A percentile compares a stretch with the other conserved stretches of the same genome.
Evolutionary conservation across 139 green algal genomes (phyloP).

Genomic region (Tetradesmus lagerheimii): DNA sequence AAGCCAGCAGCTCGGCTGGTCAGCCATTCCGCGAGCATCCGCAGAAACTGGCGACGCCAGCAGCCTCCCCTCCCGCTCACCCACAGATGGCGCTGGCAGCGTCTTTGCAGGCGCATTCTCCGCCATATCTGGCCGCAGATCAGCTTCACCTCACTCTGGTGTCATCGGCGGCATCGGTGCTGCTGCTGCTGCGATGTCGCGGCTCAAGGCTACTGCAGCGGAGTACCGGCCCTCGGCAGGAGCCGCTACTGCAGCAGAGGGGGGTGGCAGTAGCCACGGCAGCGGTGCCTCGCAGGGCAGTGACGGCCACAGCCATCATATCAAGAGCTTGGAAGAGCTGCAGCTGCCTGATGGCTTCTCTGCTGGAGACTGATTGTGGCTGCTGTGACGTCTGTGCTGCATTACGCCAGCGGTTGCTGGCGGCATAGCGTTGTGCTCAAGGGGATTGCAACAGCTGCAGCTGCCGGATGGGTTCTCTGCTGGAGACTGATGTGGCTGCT

Average conservation of each 20-base stretch:
- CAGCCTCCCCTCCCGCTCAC: neutral
- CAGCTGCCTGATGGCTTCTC: conserved; percentile 40
- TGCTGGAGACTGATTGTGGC: neutral
- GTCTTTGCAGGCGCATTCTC: neutral
- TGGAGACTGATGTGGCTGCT: too few species aligned
- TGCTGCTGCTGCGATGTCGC: neutral
- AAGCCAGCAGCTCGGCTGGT: conserved; percentile 33
- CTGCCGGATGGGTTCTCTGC: too few species aligned
- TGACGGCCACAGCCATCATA: neutral
- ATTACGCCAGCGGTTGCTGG: neutral
- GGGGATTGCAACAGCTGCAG: too few species aligned
- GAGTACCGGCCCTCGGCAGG: neutral
- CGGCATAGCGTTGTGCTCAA: too few species aligned
- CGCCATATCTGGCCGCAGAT: neutral
- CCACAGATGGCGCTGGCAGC: neutral
- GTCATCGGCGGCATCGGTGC: neutral
- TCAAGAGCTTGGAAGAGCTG: conserved; percentile 16
- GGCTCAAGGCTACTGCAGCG: neutral
- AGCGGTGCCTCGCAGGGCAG: neutral
- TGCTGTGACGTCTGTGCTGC: neutral
- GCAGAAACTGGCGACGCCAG: neutral
- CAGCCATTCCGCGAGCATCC: neutral
- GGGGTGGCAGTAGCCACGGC: neutral
- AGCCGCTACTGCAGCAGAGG: neutral
- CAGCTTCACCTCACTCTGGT: neutral